Conservation (phyloP, 225 moss, liverwort and hornwort species). For the Pseudisothecium myosuroides region DNA sequence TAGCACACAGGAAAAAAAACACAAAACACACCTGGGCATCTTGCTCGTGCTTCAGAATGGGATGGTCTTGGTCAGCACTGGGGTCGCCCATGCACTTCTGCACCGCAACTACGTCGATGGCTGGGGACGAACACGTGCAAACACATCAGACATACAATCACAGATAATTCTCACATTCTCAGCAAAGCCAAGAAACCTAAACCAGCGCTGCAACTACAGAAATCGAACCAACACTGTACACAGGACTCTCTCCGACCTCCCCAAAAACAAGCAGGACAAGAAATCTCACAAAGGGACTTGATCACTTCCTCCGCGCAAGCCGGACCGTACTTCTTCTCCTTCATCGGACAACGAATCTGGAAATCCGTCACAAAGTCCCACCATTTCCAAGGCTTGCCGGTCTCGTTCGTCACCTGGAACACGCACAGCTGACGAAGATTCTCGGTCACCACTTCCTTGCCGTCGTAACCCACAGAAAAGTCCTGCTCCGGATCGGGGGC, state of each 20-base stretch:
- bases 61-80: conserved; percentile 32
- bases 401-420: conserved; percentile 30
- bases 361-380: conserved; percentile 92
- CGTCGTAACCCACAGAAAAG: conserved; percentile 58
- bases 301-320: conserved; percentile 58
- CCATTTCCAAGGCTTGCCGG: conserved; percentile 59
- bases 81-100: conserved; percentile 70
- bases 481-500: conserved; percentile 87
- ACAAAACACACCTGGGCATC: conserved; percentile 37
- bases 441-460: conserved; percentile 75
- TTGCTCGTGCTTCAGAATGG: conserved; percentile 62
- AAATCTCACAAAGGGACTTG: conserved; percentile 26
- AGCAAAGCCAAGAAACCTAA: not conserved
- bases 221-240: not conserved
- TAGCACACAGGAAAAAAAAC: not conserved
- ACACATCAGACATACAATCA: not conserved
- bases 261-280: not conserved
- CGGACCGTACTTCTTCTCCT: conserved; percentile 51
- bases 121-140: not conserved
- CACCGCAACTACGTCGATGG: conserved; percentile 28
- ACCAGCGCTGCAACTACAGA: no score
- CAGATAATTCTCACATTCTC: not conserved
- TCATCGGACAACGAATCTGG: conserved; percentile 81
- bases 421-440: conserved; percentile 79
- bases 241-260: no score